Evolutionary conservation across 2,329 filamentous ascomycete genomes (phyloP).

Genomic region (Huntiella bhutanensis): DNA sequence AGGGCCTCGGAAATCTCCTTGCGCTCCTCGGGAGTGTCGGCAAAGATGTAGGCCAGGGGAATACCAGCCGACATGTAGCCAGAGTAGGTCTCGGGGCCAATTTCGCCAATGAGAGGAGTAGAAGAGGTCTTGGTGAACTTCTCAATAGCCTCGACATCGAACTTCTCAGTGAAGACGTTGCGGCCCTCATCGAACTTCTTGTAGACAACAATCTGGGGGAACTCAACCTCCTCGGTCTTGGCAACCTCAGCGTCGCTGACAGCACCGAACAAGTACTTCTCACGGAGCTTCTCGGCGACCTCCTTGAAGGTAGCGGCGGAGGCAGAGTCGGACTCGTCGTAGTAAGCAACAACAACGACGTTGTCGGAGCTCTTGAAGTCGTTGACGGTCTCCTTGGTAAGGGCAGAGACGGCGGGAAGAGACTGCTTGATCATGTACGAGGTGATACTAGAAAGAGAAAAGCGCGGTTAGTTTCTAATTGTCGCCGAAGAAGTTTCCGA

Average conservation of each 20-base stretch:
- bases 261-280: constrained; percentile 82
- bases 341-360: constrained; percentile 82
- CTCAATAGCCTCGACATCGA: constrained; percentile 62
- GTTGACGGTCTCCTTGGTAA: constrained; percentile 66
- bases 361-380: constrained; percentile 98
- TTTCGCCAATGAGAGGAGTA: constrained; percentile 82
- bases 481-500: neutral
- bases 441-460: constrained; percentile 29
- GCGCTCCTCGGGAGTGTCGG: constrained; percentile 80
- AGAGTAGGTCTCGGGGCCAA: constrained; percentile 91
- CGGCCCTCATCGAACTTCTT: constrained; percentile 97
- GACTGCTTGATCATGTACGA: constrained; percentile 98
- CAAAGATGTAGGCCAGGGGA: constrained; percentile 93
- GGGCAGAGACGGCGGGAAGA: constrained; percentile 70
- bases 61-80: constrained; percentile 85
- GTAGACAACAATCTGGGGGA: constrained; percentile 81
- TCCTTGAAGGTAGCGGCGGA: constrained; percentile 70
- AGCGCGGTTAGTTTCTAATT: constrained; percentile 3
- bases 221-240: constrained; percentile 74
- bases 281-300: constrained; percentile 58
- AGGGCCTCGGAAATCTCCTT: constrained; percentile 55
- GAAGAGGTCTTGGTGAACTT: constrained; percentile 69
- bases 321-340: constrained; percentile 60
- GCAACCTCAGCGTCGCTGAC: constrained; percentile 69
- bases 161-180: constrained; percentile 61